Evolutionary conservation across 2,329 filamentous ascomycete genomes (phyloP), one percentile per base, ranked within the genome.

Genomic region (Aciculosporium take): DNA sequence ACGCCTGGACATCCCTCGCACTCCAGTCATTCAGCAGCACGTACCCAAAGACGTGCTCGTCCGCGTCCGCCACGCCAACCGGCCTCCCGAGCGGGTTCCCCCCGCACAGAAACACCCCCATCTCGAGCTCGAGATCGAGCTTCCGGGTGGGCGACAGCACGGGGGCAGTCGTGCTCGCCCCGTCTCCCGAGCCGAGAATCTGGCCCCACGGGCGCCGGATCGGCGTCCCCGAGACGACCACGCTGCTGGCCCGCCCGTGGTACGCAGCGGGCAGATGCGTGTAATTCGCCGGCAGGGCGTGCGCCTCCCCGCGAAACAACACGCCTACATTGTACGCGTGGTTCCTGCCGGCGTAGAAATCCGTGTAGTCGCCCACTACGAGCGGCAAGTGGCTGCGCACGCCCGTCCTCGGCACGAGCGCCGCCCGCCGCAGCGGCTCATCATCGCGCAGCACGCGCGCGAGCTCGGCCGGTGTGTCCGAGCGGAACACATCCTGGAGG

Each of bases 221-320:
- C 0, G 76, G 72, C 0, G 84, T 87, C 6, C 81, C 82, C 0
- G 81, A 86, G 3, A 82, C 64, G 1, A 88, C 80, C 7, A 89
- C 72, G 4, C 79, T 84, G 12, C 79, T 84, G 3, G 83, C 80
- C 45, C 84, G 75, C 4, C 84, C 82, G 56, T 91, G 84, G 51
- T 91, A 91, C 1, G 77, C 84, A 3, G 89, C 82, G 0, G 84
- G 84, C 0, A 91, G 65, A 49, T 88, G 80, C 38, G 73, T 82
- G 58, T 89, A 91, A 56, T 89, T 89, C 8, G 82, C 80, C 57
- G 88, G 81, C 17, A 91, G 65, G 0, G 83, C 82, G 49, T 86
- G 84, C 13, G 72, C 70, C 0, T 79, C 72, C 0, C 81, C 83
- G 27, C 84, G 75, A 62, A 89, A 86, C 18, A 88, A 68, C 1